Conservation (phyloP, 1,284 basidiomycete species). For the Austropuccinia psidii region DNA sequence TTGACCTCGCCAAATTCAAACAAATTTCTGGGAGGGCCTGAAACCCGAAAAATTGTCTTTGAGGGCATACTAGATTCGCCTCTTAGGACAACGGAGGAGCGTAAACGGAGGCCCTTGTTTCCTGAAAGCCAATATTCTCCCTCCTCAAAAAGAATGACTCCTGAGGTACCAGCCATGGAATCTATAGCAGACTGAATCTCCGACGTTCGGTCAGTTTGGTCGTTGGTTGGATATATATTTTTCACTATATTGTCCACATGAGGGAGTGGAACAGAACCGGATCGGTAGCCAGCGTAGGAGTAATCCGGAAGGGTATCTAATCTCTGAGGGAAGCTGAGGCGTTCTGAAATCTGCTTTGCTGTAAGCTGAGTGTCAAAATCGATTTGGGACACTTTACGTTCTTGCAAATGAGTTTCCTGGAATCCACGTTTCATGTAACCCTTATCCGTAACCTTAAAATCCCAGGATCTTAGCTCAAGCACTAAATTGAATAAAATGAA, state of each 20-base stretch:
- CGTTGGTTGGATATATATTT: constrained; percentile 18
- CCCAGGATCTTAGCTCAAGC: too few species aligned
- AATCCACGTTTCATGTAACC: too few species aligned
- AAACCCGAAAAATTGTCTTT: constrained; percentile 17
- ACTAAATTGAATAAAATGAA: too few species aligned
- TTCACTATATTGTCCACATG: not conserved
- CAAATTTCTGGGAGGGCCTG: constrained; percentile 23
- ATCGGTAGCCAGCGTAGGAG: constrained; percentile 30
- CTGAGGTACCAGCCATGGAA: constrained; percentile 6
- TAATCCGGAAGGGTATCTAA: constrained; percentile 30
- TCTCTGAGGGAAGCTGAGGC: too few species aligned
- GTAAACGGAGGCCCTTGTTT: constrained; percentile 1
- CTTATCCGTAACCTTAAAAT: too few species aligned
- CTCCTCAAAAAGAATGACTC: constrained; percentile 17
- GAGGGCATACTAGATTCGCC: constrained; percentile 23
- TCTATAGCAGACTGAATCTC: constrained; percentile 32
- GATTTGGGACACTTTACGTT: too few species aligned
- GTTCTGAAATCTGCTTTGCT: too few species aligned
- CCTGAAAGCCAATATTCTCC: constrained; percentile 22
- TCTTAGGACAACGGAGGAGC: constrained; percentile 17
- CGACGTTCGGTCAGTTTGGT: constrained; percentile 19
- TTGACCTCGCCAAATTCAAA: constrained; percentile 23
- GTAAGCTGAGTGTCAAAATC: too few species aligned
- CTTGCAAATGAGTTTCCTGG: too few species aligned
- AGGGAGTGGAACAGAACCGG: constrained; percentile 24